Percentiles rank a stretch among this genome's conserved stretches.
Conservation (phyloP, 1,139 yeast genomes). For the Suhomyces wounanorum region DNA sequence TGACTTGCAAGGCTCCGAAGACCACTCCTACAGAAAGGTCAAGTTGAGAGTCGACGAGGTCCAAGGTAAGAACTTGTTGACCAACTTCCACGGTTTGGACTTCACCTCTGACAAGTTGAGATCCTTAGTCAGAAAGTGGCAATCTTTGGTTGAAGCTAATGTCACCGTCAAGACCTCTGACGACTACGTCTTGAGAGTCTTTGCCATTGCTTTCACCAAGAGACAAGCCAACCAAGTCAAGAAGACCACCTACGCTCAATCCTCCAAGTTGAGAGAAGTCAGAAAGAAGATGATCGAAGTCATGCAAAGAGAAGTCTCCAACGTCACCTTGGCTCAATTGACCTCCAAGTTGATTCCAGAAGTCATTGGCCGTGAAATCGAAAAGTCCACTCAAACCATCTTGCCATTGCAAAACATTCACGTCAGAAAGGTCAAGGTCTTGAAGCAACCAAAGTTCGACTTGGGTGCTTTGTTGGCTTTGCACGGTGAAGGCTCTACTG, state of each 20-base stretch:
- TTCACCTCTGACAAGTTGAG: constrained; percentile 53
- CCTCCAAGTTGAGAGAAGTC: constrained; percentile 53
- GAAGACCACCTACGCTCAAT: constrained; percentile 54
- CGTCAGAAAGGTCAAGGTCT: constrained; percentile 55
- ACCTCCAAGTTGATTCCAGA: constrained; percentile 55
- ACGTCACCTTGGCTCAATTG: constrained; percentile 53
- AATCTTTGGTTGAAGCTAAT: constrained; percentile 54
- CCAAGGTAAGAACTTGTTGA: constrained; percentile 55
- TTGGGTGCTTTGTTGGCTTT: constrained; percentile 81
- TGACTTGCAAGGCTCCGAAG: constrained; percentile 55
- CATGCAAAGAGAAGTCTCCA: constrained; percentile 55
- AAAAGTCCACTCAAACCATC: constrained; percentile 53
- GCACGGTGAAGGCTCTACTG: constrained; percentile 83
- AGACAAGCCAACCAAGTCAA: constrained; percentile 55
- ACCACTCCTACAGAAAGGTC: constrained; percentile 54
- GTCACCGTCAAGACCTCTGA: constrained; percentile 55
- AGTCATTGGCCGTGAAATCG: constrained; percentile 56
- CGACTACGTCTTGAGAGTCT: constrained; percentile 52
- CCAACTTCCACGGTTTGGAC: constrained; percentile 56
- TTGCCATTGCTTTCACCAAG: constrained; percentile 56
- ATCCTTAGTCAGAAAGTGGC: constrained; percentile 57
- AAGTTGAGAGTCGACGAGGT: constrained; percentile 58
- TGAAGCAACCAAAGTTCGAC: constrained; percentile 56
- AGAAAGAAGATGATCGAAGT: constrained; percentile 55
- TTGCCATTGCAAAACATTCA: constrained; percentile 56